phyloP scores from a whole-genome alignment of 2,329 filamentous ascomycete genomes.

The Byssochlamys sp. region DNA sequence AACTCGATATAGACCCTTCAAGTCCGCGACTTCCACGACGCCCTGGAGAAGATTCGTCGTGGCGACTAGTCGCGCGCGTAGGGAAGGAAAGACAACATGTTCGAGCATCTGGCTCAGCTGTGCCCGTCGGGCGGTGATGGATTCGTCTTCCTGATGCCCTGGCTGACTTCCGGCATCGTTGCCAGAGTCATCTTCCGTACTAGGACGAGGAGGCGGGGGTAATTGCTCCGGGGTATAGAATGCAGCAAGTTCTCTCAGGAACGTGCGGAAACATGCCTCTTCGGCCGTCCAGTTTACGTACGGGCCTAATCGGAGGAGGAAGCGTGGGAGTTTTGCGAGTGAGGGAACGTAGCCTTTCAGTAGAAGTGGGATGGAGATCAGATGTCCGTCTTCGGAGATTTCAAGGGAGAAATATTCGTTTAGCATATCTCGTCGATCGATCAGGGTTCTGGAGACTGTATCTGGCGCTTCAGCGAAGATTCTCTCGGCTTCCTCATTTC shows the following conservation, averaged over 20 bases:
- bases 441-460: conserved; percentile 57
- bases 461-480: conserved; percentile 58
- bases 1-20: conserved; percentile 86
- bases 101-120: conserved; percentile 71
- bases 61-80: conserved; percentile 71
- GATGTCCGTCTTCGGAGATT: conserved; percentile 65
- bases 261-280: conserved; percentile 72
- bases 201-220: conserved; percentile 38
- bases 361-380: conserved; percentile 71
- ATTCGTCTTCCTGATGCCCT: conserved; percentile 27
- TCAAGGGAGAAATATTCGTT: conserved; percentile 85
- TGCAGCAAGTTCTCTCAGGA: conserved; percentile 74
- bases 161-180: conserved; percentile 7
- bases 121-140: conserved; percentile 45
- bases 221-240: conserved; percentile 87
- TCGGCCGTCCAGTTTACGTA: conserved; percentile 80
- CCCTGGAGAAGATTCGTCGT: conserved; percentile 67
- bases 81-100: conserved; percentile 79
- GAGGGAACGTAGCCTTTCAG: conserved; percentile 81
- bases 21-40: conserved; percentile 76
- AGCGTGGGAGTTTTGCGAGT: conserved; percentile 76
- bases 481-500: conserved; percentile 42
- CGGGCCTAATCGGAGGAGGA: conserved; percentile 78
- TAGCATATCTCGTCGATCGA: conserved; percentile 74
- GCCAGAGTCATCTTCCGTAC: not conserved